Conservation (phyloP, 805 yeast species). For the Zygoascus flipseniorum region DNA sequence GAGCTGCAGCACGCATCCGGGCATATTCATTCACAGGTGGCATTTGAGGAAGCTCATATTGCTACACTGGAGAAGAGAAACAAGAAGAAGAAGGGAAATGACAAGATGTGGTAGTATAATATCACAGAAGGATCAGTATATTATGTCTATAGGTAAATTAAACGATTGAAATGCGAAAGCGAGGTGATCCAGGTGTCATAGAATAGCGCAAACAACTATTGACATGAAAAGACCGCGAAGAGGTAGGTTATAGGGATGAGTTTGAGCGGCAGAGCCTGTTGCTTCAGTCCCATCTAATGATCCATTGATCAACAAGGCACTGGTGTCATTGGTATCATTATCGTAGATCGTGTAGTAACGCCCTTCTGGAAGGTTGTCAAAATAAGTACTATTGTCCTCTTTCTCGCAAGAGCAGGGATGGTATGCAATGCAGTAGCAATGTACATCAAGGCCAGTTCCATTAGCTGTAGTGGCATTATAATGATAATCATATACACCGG, state of each 20-base stretch:
- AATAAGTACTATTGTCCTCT: slow-evolving; percentile 7
- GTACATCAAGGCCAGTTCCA: slow-evolving; percentile 15
- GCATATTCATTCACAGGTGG: slow-evolving; percentile 83
- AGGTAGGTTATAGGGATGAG: background rate
- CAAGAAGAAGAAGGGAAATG: slow-evolving; percentile 45
- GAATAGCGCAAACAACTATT: background rate
- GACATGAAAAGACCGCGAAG: background rate
- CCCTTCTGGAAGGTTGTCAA: slow-evolving; percentile 9
- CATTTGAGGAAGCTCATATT: slow-evolving; percentile 90
- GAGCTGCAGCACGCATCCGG: slow-evolving; percentile 37
- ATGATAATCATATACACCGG: slow-evolving; percentile 12
- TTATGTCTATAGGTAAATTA: background rate
- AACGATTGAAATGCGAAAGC: background rate
- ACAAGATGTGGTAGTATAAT: slow-evolving; percentile 28
- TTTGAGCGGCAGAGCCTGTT: background rate
- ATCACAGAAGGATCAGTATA: background rate
- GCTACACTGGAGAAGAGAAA: slow-evolving; percentile 79
- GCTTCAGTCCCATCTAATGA: slow-evolving; percentile 11
- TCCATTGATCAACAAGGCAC: slow-evolving; percentile 10
- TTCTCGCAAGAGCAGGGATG: slow-evolving; percentile 17
- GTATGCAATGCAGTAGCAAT: slow-evolving; percentile 14
- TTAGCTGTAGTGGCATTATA: slow-evolving; percentile 14
- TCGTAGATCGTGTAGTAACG: slow-evolving; percentile 2
- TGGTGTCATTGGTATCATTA: slow-evolving; percentile 3
- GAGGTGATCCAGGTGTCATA: background rate